phyloP scores from a whole-genome alignment of 345 rosid species.

The Populus euphratica region DNA sequence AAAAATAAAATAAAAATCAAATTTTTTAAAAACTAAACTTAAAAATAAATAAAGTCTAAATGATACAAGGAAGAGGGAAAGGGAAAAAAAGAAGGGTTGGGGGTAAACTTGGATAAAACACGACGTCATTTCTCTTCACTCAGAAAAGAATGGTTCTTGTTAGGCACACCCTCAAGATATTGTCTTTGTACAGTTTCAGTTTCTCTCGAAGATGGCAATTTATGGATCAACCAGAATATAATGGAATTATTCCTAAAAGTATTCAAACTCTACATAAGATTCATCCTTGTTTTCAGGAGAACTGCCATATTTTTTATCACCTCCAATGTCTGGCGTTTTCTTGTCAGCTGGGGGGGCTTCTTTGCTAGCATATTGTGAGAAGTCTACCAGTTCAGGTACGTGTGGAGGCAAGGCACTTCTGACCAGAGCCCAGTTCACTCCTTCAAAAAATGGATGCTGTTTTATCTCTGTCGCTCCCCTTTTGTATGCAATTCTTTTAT shows the following conservation, averaged over 20 bases:
- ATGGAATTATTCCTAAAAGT: slow-evolving; percentile 10
- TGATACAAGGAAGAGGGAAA: not conserved
- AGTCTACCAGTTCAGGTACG: slow-evolving; percentile 72
- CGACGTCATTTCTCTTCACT: slow-evolving; percentile 8
- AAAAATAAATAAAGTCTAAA: not conserved
- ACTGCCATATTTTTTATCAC: slow-evolving; percentile 1
- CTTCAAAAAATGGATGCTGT: slow-evolving; percentile 85
- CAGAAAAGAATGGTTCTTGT: slow-evolving; percentile 2
- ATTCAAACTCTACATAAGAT: slow-evolving; percentile 25
- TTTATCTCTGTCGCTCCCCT: slow-evolving; percentile 92
- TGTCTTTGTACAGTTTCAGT: slow-evolving; percentile 5
- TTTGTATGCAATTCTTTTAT: slow-evolving; percentile 70
- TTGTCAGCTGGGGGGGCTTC: slow-evolving; percentile 32
- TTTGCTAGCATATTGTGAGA: slow-evolving; percentile 48
- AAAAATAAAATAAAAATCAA: too few relatives aligned
- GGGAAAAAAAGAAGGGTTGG: not conserved
- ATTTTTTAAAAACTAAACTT: too few relatives aligned
- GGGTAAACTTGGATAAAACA: not conserved
- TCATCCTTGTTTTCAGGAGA: slow-evolving; percentile 2
- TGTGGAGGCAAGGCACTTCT: slow-evolving; percentile 83
- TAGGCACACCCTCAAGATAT: not conserved
- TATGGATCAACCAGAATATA: not conserved
- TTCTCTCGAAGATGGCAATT: not conserved
- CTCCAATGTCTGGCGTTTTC: not conserved
- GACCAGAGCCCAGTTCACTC: slow-evolving; percentile 87